These are phyloP conservation scores for Komagataella pastoris DNA, from an alignment of 805 yeast genomes.

Conservation along the genomic window DNA sequence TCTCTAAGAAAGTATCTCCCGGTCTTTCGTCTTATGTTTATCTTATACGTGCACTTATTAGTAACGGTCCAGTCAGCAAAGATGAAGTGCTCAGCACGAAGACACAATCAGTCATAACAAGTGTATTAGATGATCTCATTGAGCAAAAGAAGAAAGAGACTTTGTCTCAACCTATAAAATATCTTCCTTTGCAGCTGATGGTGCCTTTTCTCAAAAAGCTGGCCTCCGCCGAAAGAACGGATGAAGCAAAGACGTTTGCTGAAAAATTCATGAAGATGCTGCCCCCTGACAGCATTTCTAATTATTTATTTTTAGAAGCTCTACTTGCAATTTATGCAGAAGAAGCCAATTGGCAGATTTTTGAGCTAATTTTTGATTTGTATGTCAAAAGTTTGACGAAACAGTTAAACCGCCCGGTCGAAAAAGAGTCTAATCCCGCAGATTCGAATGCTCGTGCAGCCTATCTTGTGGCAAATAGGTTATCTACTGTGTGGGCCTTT, in stretches of 20 bases:
- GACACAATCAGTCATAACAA: neutral
- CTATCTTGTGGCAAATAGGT: constrained; percentile 6
- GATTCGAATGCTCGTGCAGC: neutral
- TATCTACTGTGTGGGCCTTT: constrained; percentile 15
- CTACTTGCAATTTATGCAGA: constrained; percentile 1
- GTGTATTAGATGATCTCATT: neutral
- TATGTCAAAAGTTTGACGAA: constrained; percentile 1
- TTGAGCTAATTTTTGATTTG: neutral
- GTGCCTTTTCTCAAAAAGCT: neutral
- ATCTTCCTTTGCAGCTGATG: neutral
- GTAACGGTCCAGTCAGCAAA: neutral
- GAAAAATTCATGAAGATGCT: neutral
- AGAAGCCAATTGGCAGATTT: constrained; percentile 2
- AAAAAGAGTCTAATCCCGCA: neutral
- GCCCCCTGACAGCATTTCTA: neutral
- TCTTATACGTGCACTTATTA: neutral
- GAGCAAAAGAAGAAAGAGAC: neutral
- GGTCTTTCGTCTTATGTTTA: neutral
- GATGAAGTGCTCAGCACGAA: neutral
- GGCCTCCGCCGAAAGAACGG: neutral
- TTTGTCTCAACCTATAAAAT: neutral
- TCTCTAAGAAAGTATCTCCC: neutral
- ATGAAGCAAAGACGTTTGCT: neutral
- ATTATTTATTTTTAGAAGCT: neutral
- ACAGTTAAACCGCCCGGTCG: neutral